Evolutionary conservation across 768 basidiomycete species (phyloP), one percentile per base, ranked within the genome.

Genomic region (Termitomyces sp.): DNA sequence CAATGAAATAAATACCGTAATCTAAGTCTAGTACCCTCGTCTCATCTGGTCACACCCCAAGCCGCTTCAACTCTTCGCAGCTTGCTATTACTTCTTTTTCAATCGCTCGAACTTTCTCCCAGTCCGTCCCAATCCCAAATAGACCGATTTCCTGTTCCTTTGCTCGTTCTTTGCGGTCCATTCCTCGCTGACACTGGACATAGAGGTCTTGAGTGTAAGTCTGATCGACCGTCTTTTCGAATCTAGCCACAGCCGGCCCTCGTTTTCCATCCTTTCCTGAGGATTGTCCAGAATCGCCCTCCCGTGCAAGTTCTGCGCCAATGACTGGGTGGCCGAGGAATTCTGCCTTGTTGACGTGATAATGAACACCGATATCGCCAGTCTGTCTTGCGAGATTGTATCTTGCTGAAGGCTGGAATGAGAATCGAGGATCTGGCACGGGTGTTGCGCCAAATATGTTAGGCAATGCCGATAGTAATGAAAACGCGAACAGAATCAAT

Each of bases 101-200:
- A 50, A 97, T 88, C 60, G 72, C 69, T 67, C 78, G 76, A 55
- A 98, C 88, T 71, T 91, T 91, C 31, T 93, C 88, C 89, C 91
- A 93, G 66, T 98, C 90, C 11, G 93, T 90, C 29, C 94, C 91
- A 51, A 97, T 75, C 5, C 95, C 96, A 68, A 98, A 94, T 57
- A 97, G 69, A 5, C 96, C 96, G 36, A 90, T 70, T 63, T 93
- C 88, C 9, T 81, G 77, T 50, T 94, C 88, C 65, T 87, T 86
- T 56, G 76, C 72, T 56, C 85, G 84, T 63, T 89, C 79, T 66
- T 85, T 87, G 54, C 74, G 67, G 60, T 92, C 86, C 46, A 83
- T 56, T 40, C 84, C 87, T 6, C 77, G 75, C 60, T 88, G 84
- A 68, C 96, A 98, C 62, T 84, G 76, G 31, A 75, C 66, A 60